Evolutionary conservation across 495 filamentous ascomycete genomes (phyloP).

Genomic region (Trichodelitschia bisporula): DNA sequence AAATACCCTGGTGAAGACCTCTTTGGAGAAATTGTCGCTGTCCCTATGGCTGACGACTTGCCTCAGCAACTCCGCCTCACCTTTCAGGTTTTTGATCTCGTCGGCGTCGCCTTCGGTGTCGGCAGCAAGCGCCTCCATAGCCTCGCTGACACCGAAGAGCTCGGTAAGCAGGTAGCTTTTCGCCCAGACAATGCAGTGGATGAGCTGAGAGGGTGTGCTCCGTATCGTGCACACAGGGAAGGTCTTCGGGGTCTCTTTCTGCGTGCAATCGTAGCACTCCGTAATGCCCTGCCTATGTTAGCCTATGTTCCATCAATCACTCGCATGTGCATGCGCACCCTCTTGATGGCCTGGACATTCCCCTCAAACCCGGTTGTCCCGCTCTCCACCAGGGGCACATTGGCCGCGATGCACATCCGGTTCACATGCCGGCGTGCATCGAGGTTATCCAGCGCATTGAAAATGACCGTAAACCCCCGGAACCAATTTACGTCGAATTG

Average conservation of each 20-base stretch:
- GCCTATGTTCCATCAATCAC: conserved; percentile 6
- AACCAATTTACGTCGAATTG: conserved; percentile 87
- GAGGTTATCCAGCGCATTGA: conserved; percentile 94
- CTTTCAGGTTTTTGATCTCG: conserved; percentile 66
- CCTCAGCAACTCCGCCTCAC: conserved; percentile 59
- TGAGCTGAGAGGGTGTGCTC: conserved; percentile 81
- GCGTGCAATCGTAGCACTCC: conserved; percentile 88
- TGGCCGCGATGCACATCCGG: conserved; percentile 81
- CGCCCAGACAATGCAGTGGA: conserved; percentile 98
- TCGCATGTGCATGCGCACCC: too few relatives aligned
- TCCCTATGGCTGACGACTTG: conserved; percentile 63
- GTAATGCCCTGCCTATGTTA: conserved; percentile 70
- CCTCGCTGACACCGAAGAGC: conserved; percentile 79
- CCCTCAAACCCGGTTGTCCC: conserved; percentile 96
- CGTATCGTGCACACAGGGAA: conserved; percentile 94
- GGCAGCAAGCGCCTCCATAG: too few relatives aligned
- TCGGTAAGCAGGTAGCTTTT: conserved; percentile 93
- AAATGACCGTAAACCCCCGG: conserved; percentile 54
- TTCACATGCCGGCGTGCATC: conserved; percentile 91
- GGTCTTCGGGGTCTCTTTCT: conserved; percentile 68
- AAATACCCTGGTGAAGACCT: conserved; percentile 87
- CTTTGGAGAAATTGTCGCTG: conserved; percentile 49
- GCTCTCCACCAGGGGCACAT: conserved; percentile 84
- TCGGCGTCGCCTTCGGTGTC: too few relatives aligned
- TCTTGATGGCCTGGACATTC: conserved; percentile 89